Percentiles rank a stretch among this genome's conserved stretches.
These are phyloP conservation scores for Fraxinus latifolia DNA, from an alignment of 305 asterid genomes.

Conservation along the genomic window DNA sequence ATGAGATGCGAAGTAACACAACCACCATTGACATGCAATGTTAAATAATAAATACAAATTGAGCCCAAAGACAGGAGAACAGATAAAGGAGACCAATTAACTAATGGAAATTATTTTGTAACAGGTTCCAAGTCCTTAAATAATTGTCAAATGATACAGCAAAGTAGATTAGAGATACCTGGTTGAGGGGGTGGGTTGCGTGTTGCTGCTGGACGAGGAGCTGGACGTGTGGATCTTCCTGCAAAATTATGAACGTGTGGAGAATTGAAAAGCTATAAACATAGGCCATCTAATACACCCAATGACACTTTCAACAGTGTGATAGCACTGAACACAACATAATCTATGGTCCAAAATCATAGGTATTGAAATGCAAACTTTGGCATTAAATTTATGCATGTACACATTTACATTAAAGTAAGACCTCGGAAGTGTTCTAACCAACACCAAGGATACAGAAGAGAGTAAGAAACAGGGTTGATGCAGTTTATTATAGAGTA, in stretches of 20 bases:
- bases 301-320: neutral
- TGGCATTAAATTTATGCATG: neutral
- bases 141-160: neutral
- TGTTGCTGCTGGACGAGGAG: constrained; percentile 53
- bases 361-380: neutral
- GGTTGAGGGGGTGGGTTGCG: constrained; percentile 45
- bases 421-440: neutral
- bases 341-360: neutral
- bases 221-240: constrained; percentile 70
- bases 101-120: neutral
- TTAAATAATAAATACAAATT: neutral
- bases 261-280: neutral
- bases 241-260: constrained; percentile 13
- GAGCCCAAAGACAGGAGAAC: neutral
- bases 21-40: neutral
- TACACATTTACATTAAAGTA: neutral
- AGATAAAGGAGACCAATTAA: neutral
- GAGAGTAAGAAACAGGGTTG: neutral
- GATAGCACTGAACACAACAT: neutral
- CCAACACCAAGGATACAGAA: neutral
- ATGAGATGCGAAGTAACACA: constrained; percentile 17
- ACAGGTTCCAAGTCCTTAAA: neutral
- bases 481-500: neutral
- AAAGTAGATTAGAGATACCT: constrained; percentile 26
- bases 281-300: neutral